These are phyloP conservation scores for Triticum turgidum DNA, from an alignment of 176 grass and related monocot species.

Conservation along the genomic window DNA sequence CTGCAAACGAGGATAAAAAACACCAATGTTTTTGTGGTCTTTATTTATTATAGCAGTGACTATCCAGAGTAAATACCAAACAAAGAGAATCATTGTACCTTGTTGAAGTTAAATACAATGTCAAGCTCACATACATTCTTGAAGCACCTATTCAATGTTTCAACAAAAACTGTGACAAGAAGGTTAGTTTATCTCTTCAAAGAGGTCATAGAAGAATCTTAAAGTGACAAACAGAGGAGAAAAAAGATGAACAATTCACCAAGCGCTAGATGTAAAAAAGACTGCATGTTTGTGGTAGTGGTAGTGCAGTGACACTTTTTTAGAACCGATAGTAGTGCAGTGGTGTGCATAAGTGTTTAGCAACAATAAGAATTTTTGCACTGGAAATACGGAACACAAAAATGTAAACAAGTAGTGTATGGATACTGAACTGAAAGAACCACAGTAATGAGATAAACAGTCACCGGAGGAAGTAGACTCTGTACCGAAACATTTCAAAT, in stretches of 20 bases:
- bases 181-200: conserved; percentile 15
- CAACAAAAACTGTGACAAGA: conserved; percentile 78
- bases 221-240: conserved; percentile 1
- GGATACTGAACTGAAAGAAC: not conserved
- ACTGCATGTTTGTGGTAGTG: not conserved
- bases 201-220: not conserved
- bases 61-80: conserved; percentile 22
- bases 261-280: not conserved
- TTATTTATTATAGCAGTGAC: not conserved
- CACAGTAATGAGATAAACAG: not conserved
- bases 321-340: not conserved
- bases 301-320: not conserved
- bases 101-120: conserved; percentile 97
- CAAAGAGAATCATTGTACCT: conserved; percentile 50
- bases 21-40: not conserved
- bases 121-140: conserved; percentile 98
- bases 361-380: not conserved
- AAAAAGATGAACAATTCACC: not conserved
- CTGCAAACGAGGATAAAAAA: not conserved
- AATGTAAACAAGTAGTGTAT: not conserved
- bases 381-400: not conserved
- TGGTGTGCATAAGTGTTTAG: not conserved
- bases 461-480: not conserved
- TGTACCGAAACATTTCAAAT: conserved; percentile 6
- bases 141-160: conserved; percentile 94